These are phyloP conservation scores for Camellia oleifera DNA, from an alignment of 179 eudicot genomes.

Conservation along the genomic window DNA sequence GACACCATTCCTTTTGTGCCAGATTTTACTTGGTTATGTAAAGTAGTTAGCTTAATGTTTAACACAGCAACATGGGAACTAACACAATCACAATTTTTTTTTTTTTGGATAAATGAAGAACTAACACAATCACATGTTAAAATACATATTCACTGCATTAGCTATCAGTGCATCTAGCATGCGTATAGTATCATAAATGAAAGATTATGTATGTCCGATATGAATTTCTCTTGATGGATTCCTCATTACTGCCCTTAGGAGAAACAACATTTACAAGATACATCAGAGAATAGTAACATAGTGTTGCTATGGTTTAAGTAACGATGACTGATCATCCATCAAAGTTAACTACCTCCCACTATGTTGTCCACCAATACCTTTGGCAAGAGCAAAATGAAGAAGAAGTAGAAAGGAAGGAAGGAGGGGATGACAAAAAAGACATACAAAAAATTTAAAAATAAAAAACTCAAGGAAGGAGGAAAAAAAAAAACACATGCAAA, in stretches of 20 bases:
- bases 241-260: too few species aligned
- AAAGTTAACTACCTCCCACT: not conserved
- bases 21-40: not conserved
- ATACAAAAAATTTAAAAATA: too few species aligned
- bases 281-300: not conserved
- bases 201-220: too few species aligned
- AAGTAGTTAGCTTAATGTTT: not conserved
- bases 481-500: too few species aligned
- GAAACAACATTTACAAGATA: not conserved
- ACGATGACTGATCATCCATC: not conserved
- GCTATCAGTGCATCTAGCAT: not conserved
- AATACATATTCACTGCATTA: not conserved
- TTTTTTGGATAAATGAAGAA: too few species aligned
- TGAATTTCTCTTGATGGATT: too few species aligned
- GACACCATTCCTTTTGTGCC: not conserved
- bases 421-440: too few species aligned
- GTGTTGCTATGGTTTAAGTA: not conserved
- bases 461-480: too few species aligned
- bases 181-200: too few species aligned
- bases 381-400: too few species aligned
- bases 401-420: too few species aligned
- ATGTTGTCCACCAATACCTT: not conserved
- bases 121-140: not conserved
- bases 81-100: not conserved
- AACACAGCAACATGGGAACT: not conserved